Base-by-base conservation (phyloP, 2,329 filamentous ascomycete genomes). In the Chaetothyriales sp. region DNA sequence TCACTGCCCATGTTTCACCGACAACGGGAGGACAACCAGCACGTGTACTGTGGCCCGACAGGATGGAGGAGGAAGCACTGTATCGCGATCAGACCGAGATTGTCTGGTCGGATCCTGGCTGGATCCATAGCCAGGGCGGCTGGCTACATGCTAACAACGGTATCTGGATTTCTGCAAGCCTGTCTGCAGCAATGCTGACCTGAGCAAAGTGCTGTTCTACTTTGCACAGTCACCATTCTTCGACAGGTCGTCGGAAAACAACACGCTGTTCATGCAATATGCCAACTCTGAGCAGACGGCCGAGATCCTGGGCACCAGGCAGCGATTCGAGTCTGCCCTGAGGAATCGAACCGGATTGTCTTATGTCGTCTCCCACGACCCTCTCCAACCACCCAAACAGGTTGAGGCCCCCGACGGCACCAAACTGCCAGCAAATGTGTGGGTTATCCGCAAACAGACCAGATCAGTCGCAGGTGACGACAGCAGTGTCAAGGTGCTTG, bases 141-240 rank as follows among this genome's bases (percentile, higher is more conserved):
- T 58, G 47, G 46, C 44, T 61, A 47, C 57, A 61, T 49, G 52
- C 52, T 12, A 61, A 61, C 44, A 61, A 61, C 51, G 59, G 57
- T 60, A 48, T n/a, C 48, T 46, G n/a, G 28, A 9, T 20, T 25
- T 26, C 5, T 42, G 15, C 25, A 18, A 22, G 46, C 20, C 8
- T 25, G 15, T 42, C 9, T 48, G 42, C 47, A n/a, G 18, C 32
- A 47, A 28, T 39, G 42, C 53, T 53, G 45, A 53, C 44, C 4
- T 12, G 4, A 10, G 5, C 48, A 44, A 48, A 77, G 71, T 82
- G 44, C 72, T 80, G 50, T 77, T 75, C 60, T 82, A 82, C 64
- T 80, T 83, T 61, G 70, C 71, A 51, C 70, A 75, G 57, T 79
- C 77, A 1, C 77, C 76, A n/a, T 82, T 80, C 68, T 81, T 79